Conservation (phyloP, 179 eudicot species). For the Gypsophila paniculata region DNA sequence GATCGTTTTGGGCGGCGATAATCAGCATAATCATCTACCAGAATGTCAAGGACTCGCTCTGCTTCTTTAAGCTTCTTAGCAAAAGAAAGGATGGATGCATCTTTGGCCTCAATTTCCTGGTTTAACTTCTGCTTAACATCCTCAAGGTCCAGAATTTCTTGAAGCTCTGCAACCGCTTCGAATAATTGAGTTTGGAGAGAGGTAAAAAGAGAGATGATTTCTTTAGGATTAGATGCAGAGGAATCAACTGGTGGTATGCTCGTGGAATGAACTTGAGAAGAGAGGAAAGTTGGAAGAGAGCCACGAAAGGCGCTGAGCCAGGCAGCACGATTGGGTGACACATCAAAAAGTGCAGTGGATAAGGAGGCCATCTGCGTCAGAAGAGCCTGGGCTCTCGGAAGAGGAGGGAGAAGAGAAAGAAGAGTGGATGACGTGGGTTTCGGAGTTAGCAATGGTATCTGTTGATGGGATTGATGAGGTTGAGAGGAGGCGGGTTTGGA, state of each 20-base stretch:
- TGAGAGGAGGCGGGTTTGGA: conserved; percentile 54
- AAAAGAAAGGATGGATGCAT: conserved; percentile 62
- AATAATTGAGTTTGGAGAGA: conserved; percentile 77
- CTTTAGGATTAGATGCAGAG: conserved; percentile 59
- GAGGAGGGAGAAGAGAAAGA: conserved; percentile 86
- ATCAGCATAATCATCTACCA: conserved; percentile 87
- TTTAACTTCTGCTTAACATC: conserved; percentile 63
- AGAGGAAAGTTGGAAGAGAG: conserved; percentile 65
- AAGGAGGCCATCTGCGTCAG: conserved; percentile 81
- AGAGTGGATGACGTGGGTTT: conserved; percentile 58
- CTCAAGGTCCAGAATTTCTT: conserved; percentile 89
- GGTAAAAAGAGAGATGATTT: conserved; percentile 54
- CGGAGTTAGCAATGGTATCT: conserved; percentile 31
- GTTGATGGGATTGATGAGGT: conserved; percentile 51
- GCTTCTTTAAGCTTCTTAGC: conserved; percentile 86
- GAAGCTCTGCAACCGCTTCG: conserved; percentile 87
- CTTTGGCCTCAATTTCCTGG: conserved; percentile 56
- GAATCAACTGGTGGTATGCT: conserved; percentile 39
- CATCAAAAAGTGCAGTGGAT: conserved; percentile 72
- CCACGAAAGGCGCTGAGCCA: conserved; percentile 90
- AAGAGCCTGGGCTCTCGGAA: conserved; percentile 79
- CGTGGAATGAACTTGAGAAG: conserved; percentile 54
- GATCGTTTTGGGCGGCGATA: conserved; percentile 67
- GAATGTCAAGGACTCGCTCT: conserved; percentile 72
- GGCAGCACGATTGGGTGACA: conserved; percentile 68